A percentile compares a stretch with the other conserved stretches of the same genome.
Evolutionary conservation across 352 stramenopile species (phyloP).

Genomic region (Globisporangium iwayamae): DNA sequence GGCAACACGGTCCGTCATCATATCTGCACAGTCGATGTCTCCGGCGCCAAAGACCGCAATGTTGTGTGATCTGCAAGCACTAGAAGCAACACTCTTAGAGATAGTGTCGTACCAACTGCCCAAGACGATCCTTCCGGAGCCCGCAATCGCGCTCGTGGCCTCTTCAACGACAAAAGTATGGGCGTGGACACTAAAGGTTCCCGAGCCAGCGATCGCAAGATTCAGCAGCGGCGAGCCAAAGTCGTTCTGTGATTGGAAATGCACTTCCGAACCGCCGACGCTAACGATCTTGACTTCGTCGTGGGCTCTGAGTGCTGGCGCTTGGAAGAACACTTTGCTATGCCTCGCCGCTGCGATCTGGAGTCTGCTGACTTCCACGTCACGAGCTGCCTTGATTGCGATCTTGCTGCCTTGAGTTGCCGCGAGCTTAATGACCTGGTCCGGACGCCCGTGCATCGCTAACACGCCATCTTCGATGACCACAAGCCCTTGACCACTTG

Average conservation of each 20-base stretch:
- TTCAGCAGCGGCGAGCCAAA: not conserved
- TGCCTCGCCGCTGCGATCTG: not conserved
- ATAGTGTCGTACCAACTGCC: not conserved
- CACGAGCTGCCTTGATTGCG: not conserved
- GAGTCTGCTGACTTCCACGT: not conserved
- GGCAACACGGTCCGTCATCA: not conserved
- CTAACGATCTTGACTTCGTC: not conserved
- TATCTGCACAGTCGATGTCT: not conserved
- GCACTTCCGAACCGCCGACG: not conserved
- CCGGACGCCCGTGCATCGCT: not conserved
- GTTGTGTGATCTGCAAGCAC: not conserved
- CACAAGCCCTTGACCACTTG: not conserved
- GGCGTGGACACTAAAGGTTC: not conserved
- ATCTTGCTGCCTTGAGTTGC: not conserved
- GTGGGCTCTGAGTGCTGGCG: not conserved
- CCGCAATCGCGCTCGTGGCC: not conserved
- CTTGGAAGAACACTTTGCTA: slow-evolving; percentile 1
- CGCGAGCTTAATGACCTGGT: not conserved
- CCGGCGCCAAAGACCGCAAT: not conserved
- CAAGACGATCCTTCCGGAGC: not conserved
- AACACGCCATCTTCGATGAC: not conserved
- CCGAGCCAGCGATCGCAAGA: not conserved
- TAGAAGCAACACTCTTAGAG: not conserved
- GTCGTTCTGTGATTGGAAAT: not conserved
- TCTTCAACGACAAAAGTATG: not conserved